Conservation (phyloP, 2,329 filamentous ascomycete species). For the Byssothecium circinans region DNA sequence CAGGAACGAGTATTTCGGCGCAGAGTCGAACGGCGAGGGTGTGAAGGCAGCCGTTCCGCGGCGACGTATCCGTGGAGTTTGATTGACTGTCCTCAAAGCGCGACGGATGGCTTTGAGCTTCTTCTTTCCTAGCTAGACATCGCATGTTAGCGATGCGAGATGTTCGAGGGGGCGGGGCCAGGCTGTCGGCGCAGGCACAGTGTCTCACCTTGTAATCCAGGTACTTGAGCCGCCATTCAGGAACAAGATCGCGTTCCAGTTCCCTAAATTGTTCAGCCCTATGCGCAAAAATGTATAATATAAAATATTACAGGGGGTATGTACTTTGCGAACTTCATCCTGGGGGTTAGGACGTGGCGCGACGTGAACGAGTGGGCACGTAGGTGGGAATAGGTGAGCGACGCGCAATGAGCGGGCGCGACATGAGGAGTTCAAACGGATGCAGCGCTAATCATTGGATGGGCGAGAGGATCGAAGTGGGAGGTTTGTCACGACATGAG, state of each 20-base stretch:
- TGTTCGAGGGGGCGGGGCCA: neutral
- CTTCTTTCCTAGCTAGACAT: constrained; percentile 73
- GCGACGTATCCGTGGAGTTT: constrained; percentile 49
- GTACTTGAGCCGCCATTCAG: constrained; percentile 94
- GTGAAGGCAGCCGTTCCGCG: constrained; percentile 38
- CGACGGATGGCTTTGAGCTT: constrained; percentile 80
- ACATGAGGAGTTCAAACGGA: neutral
- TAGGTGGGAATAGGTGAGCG: neutral
- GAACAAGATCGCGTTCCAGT: constrained; percentile 83
- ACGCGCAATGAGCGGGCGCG: neutral
- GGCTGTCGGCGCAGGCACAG: neutral
- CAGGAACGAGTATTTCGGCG: constrained; percentile 47
- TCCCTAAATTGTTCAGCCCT: constrained; percentile 55
- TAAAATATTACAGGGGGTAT: constrained; percentile 19
- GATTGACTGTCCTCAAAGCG: constrained; percentile 65
- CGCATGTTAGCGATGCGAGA: constrained; percentile 11
- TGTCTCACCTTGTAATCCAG: constrained; percentile 79
- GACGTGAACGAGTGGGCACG: neutral
- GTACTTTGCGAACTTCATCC: constrained; percentile 66
- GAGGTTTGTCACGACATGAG: too few relatives aligned
- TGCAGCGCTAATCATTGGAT: neutral
- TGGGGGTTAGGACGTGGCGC: neutral
- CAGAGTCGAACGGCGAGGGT: constrained; percentile 37
- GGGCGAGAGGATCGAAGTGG: neutral
- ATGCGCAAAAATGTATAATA: too few relatives aligned